Base-by-base conservation (phyloP, 331 rosid species). In the Rhamnella rubrinervis region DNA sequence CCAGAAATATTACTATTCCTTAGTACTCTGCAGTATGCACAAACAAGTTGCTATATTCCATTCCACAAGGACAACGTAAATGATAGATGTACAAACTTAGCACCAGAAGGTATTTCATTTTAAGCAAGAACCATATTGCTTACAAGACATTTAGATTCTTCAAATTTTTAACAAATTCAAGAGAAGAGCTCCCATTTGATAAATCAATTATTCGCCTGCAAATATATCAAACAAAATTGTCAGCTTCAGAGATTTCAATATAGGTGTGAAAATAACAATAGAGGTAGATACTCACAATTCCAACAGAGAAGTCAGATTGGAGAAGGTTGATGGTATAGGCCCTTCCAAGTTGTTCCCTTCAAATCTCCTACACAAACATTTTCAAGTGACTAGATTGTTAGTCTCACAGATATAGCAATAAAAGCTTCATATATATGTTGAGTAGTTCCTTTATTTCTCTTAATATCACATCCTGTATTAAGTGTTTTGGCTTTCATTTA, bases 281-380 rank as follows among this genome's bases (percentile, higher is more conserved):
- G 76, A 59, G 41, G 69, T 41, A 19, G 55, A 19, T 21, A 81
- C 96, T 87, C 68, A 89, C 96, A 92, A 51, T 55, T 86, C 80
- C 13, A 71, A 16, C 67, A 87, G 50, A 62, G 85, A 82, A 26
- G 85, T 85, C 81, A 90, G 72, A 60, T 78, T 84, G 49, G 85
- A 82, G 66, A 90, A 80, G 20, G 85, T 66, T 0, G 79, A 68
- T n/a, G 96, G 93, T 73, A 89, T 82, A 25, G 85, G 77, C 65
- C 93, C 91, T 71, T 79, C 67, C 25, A 89, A 82, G 60, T 86
- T 77, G 79, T 85, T 89, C 12, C 96, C 96, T 63, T 87, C 80
- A 72, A 90, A 73, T 73, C 85, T 87, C 88, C 96, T 90, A 56
- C 49, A 16, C 67, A 62, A 56, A 4, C 40, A 55, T 65, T 20